These are phyloP conservation scores for Tetragonia tetragonoides DNA, from an alignment of 148 eudicot species.

Conservation along the genomic window DNA sequence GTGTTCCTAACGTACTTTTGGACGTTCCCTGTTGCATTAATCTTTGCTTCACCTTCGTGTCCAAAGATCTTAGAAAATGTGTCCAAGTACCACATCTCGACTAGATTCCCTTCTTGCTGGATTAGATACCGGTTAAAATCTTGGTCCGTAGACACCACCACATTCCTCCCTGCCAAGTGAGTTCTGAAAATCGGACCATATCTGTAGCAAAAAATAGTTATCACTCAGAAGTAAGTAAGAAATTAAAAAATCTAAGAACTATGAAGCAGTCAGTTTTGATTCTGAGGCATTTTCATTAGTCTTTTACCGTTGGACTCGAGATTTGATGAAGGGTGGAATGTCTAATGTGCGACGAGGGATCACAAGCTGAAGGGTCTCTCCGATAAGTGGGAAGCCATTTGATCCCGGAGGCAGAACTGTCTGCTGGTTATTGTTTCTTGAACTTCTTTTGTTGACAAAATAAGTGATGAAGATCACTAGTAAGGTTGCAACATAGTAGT, in stretches of 20 bases:
- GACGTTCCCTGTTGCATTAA: conserved; percentile 38
- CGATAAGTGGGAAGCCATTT: conserved; percentile 39
- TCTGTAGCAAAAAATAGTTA: not conserved
- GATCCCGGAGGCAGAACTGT: conserved; percentile 40
- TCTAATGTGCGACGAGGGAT: conserved; percentile 35
- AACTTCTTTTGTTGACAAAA: not conserved
- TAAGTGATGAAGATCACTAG: conserved; percentile 19
- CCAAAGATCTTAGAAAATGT: conserved; percentile 48
- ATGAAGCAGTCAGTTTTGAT: not conserved
- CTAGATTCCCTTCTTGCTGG: conserved; percentile 50
- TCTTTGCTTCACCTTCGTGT: conserved; percentile 42
- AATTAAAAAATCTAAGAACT: not conserved
- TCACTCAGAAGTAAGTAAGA: not conserved
- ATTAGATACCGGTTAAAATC: conserved; percentile 38
- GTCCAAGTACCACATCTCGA: conserved; percentile 52
- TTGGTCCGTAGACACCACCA: conserved; percentile 49
- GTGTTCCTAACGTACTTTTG: conserved; percentile 43
- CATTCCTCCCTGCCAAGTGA: conserved; percentile 41
- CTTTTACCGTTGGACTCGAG: conserved; percentile 32
- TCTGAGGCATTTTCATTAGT: not conserved
- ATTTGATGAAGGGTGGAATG: conserved; percentile 33
- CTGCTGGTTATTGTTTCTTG: conserved; percentile 9
- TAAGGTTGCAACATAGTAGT: conserved; percentile 16
- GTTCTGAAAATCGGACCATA: conserved; percentile 50
- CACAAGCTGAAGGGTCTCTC: conserved; percentile 43